A percentile compares a stretch with the other conserved stretches of the same genome.
These are phyloP conservation scores for Pisolithus tinctorius DNA, from an alignment of 768 basidiomycete species.

Conservation along the genomic window DNA sequence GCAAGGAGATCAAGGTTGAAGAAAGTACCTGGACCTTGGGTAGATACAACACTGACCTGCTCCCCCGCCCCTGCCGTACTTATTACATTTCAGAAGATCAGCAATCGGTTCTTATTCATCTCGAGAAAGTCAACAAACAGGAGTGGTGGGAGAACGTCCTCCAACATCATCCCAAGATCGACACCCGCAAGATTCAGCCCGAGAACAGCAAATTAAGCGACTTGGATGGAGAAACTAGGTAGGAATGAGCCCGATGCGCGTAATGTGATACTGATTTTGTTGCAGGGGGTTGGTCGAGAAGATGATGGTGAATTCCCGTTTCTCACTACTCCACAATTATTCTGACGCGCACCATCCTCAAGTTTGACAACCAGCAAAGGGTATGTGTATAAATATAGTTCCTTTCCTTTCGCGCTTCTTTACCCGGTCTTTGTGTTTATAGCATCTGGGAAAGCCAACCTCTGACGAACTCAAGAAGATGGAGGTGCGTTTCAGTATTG, in stretches of 20 bases:
- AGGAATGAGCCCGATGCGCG: constrained; percentile 9
- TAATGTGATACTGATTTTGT: constrained; percentile 7
- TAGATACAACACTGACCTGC: constrained; percentile 32
- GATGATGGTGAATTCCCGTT: constrained; percentile 82
- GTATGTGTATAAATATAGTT: constrained; percentile 16
- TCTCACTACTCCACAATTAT: not conserved
- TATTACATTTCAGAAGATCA: constrained; percentile 61
- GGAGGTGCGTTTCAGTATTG: constrained; percentile 47
- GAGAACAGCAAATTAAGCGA: constrained; percentile 95
- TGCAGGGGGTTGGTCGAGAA: constrained; percentile 95
- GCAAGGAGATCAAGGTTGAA: constrained; percentile 90
- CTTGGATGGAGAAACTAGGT: constrained; percentile 93
- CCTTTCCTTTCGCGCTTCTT: not conserved
- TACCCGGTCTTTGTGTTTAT: constrained; percentile 6
- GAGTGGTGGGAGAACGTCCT: constrained; percentile 99
- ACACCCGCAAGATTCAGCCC: constrained; percentile 93
- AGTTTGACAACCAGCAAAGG: constrained; percentile 42
- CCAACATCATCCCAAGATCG: constrained; percentile 92
- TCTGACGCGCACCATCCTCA: constrained; percentile 10
- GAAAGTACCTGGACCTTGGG: constrained; percentile 97
- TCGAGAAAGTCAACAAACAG: constrained; percentile 82
- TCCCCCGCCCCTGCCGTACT: not conserved
- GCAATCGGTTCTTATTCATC: constrained; percentile 60
- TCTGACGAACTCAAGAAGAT: constrained; percentile 91
- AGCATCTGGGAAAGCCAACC: constrained; percentile 96